These are phyloP conservation scores for Ammopiptanthus mongolicus DNA, from an alignment of 306 rosid species.

Conservation along the genomic window DNA sequence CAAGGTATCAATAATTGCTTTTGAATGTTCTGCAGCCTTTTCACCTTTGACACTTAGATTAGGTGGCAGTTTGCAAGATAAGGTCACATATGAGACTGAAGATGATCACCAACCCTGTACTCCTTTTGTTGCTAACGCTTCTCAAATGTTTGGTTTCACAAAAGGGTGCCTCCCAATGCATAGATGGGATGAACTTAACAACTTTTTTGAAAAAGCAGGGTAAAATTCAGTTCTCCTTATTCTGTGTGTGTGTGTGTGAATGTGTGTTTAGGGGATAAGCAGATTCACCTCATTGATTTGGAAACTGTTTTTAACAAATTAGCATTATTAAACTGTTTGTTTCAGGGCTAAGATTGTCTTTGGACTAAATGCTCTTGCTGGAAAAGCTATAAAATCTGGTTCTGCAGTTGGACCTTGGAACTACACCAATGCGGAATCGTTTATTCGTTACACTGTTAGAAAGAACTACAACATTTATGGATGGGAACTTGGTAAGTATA, in stretches of 20 bases:
- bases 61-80: constrained; percentile 90
- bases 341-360: constrained; percentile 81
- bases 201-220: constrained; percentile 72
- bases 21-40: constrained; percentile 58
- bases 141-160: constrained; percentile 71
- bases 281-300: neutral
- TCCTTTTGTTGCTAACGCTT: constrained; percentile 41
- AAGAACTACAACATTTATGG: constrained; percentile 63
- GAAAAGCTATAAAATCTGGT: constrained; percentile 39
- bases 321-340: neutral
- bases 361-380: constrained; percentile 82
- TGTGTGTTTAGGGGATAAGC: neutral
- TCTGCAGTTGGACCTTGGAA: constrained; percentile 77
- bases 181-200: constrained; percentile 90
- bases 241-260: neutral
- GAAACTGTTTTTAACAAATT: neutral
- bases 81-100: constrained; percentile 63
- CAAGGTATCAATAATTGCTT: neutral
- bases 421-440: constrained; percentile 64
- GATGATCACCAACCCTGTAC: constrained; percentile 51
- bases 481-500: constrained; percentile 88
- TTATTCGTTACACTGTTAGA: constrained; percentile 63
- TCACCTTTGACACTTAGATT: constrained; percentile 84
- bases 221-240: constrained; percentile 19
- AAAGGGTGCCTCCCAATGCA: constrained; percentile 72